Percentiles rank a stretch among this genome's conserved stretches.
These are phyloP conservation scores for Lachnum nothofagi DNA, from an alignment of 2,329 filamentous ascomycete genomes.

Conservation along the genomic window DNA sequence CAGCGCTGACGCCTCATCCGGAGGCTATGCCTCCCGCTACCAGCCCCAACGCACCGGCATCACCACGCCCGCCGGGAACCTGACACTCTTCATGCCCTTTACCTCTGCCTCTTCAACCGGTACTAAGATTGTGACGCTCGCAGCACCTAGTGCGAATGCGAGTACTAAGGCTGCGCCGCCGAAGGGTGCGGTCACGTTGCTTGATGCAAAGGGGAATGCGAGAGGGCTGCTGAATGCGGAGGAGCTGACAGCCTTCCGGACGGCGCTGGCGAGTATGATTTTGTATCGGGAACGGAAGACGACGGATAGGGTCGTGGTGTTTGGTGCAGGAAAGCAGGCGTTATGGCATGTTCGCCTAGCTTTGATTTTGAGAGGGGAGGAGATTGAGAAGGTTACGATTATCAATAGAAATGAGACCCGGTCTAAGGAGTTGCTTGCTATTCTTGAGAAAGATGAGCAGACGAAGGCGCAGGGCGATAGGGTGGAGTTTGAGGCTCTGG, in stretches of 20 bases:
- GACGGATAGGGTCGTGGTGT: conserved; percentile 68
- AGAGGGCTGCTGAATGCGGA: conserved; percentile 55
- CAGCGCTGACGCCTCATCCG: not conserved
- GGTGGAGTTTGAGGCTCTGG: conserved; percentile 78
- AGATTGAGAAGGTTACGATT: conserved; percentile 1
- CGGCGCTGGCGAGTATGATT: conserved; percentile 63
- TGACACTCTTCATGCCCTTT: conserved; percentile 67
- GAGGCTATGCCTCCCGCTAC: not conserved
- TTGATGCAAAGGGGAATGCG: conserved; percentile 48
- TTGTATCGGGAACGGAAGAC: conserved; percentile 56
- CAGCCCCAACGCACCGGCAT: not conserved
- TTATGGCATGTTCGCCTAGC: conserved; percentile 87
- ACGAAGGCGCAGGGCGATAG: conserved; percentile 49
- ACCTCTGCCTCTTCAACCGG: conserved; percentile 56
- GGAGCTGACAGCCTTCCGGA: conserved; percentile 70
- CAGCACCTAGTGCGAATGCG: not conserved
- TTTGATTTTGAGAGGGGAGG: conserved; percentile 43
- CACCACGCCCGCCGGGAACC: conserved; percentile 35
- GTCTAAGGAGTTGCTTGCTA: not conserved
- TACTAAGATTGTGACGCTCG: conserved; percentile 51
- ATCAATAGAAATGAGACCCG: not conserved
- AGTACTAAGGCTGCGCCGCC: not conserved
- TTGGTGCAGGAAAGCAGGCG: conserved; percentile 79
- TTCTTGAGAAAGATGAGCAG: not conserved
- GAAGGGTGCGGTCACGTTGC: conserved; percentile 39